Base-by-base conservation (phyloP, 2,329 filamentous ascomycete genomes). In the Cladosporium phlei region DNA sequence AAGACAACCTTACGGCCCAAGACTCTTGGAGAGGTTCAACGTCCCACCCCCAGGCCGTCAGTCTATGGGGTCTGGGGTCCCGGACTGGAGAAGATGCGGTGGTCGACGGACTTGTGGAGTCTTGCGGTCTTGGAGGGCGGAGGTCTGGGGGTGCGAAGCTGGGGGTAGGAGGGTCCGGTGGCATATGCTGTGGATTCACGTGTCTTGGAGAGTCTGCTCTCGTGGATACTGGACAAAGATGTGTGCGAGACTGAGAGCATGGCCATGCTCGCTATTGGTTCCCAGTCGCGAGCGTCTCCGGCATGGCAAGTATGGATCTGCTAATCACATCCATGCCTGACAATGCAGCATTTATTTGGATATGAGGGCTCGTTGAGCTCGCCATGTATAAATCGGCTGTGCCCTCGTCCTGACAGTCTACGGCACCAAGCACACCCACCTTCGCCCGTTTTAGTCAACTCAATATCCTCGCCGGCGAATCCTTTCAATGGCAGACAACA, bases 401-500 rank as follows among this genome's bases (percentile, higher is more conserved):
- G n/a, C n/a, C n/a, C n/a, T n/a, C n/a, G n/a, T n/a, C n/a, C n/a
- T n/a, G n/a, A n/a, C n/a, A n/a, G n/a, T n/a, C n/a, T n/a, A n/a
- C n/a, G n/a, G n/a, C n/a, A n/a, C n/a, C n/a, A n/a, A n/a, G n/a
- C n/a, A n/a, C n/a, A n/a, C n/a, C n/a, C n/a, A n/a, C n/a, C n/a
- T n/a, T n/a, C n/a, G 8, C 30, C 5, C 16, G 30, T 12, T 16
- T 19, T 16, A 17, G 5, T 33, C 30, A 17, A 16, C 30, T 10
- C 16, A 16, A 33, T 33, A 12, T 9, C 30, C 14, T 28, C 24
- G 22, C 29, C 38, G 11, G 17, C 20, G 12, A 25, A 27, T 29
- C 12, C 10, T 16, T 27, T 10, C 42, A 29, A 45, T 45, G 42
- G 25, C 32, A 21, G 27, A 32, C 34, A 21, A 46, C 33, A 38